Evolutionary conservation across 768 basidiomycete genomes (phyloP).

Genomic region (Tulasnella sp.): DNA sequence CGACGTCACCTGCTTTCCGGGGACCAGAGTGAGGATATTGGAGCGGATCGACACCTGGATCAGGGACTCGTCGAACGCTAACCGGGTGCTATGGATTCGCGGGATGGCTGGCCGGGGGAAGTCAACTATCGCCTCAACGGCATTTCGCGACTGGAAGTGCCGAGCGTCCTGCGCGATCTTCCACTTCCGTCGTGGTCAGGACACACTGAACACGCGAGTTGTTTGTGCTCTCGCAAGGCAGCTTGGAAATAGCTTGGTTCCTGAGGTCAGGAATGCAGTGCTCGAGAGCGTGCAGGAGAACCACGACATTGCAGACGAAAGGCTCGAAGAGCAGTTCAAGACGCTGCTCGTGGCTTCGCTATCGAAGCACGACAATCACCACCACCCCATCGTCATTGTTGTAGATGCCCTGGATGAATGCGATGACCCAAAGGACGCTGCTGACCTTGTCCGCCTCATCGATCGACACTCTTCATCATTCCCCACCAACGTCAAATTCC

Average conservation of each 20-base stretch:
- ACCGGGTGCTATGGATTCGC: background rate
- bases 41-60: background rate
- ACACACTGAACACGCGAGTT: background rate
- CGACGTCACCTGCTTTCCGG: background rate
- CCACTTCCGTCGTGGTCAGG: background rate
- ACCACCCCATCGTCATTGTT: background rate
- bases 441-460: background rate
- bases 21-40: background rate
- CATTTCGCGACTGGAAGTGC: background rate
- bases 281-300: background rate
- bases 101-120: background rate
- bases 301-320: background rate
- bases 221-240: background rate
- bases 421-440: background rate
- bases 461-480: background rate
- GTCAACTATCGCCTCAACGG: background rate
- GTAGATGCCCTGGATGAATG: background rate
- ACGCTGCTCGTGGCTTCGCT: background rate
- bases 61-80: background rate
- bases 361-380: background rate
- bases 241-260: background rate
- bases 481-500: background rate
- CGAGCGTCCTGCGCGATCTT: background rate
- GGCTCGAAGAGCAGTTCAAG: background rate
- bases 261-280: background rate